Evolutionary conservation across 495 filamentous ascomycete genomes (phyloP), one percentile per base, ranked within the genome.

Genomic region (Letharia lupina): DNA sequence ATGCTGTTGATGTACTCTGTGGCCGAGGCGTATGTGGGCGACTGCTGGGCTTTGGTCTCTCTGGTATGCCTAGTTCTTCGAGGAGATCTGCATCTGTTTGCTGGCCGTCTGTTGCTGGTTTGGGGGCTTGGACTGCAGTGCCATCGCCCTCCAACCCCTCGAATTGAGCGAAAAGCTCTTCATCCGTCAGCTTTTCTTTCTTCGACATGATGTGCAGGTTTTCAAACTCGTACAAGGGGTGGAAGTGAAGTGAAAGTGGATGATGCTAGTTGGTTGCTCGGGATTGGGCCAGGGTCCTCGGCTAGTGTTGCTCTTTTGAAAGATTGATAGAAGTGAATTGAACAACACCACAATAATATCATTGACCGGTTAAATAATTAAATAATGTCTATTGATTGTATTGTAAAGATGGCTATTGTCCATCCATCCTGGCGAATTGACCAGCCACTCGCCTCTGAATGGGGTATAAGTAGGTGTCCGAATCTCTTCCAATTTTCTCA

Each of bases 131-230:
- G 72, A 84, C 78, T 65, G 81, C 85, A 64, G 95, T 83, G 59
- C 82, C 83, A 66, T 90, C 54, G 7, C 54, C 31, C 33, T 57
- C 54, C 12, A 57, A 37, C 10, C 54, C 33, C 15, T 57, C 89
- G 73, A 97, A 90, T 72, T 93, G 86, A 74, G 91, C 89, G 48
- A 89, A 82, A 54, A 96, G 81, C 74, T 95, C 91, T 70, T 95
- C 90, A 71, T 87, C 88, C 64, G 87, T 88, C 83, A 48, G 79
- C 76, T 69, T 75, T 77, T 73, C 63, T 52, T 64, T 67, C 61
- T 69, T 73, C 40, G 57, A 74, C 64, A 77, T 78, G 68, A 69
- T 84, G n/a, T 64, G 70, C 83, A 47, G 73, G 86, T 61, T 42
- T 69, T 77, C 77, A 70, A 86, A 60, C 50, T 81, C 70, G 68